Base-by-base conservation (phyloP, 768 basidiomycete species). In the Suillus occidentalis region DNA sequence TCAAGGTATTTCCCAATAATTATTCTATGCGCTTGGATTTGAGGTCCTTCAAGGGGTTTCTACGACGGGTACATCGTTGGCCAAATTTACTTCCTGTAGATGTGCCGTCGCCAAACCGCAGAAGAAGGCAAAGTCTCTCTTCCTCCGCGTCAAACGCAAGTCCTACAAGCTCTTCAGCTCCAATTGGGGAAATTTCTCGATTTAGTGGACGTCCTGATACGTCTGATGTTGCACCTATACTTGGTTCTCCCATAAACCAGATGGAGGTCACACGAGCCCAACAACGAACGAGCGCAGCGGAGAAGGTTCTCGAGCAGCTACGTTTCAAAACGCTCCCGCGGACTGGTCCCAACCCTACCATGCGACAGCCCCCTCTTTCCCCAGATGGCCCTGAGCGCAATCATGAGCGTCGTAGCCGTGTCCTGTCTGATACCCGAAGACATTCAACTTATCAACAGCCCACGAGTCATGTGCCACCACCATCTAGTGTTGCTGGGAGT, bases 41-140 rank as follows among this genome's bases (percentile, higher is more conserved):
- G 31, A 65, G 47, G 25, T 22, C 18, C 16, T 37, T 22, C 2
- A 66, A 92, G 89, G 97, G 96, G 0, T 99, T 99, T 74, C 82
- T 99, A 18, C 89, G 94, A 14, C 84, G 97, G 49, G 90, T 98
- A 0, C 94, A 97, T 73, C 88, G 95, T n/a, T 99, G 90, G 83
- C 97, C 97, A 0, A 79, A 96, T 52, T 84, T 92, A 59, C 77
- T 89, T 65, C 77, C 77, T 13, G 75, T 79, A 43, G 81, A 84
- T 40, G 71, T 61, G 65, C 72, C 63, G 61, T 65, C 63, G 20
- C 65, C 66, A 49, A 59, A 63, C 59, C 75, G 53, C 49, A 73
- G 70, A 63, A 75, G 73, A 34, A 67, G 70, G 67, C 76, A 65
- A 67, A 80, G 74, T 62, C 73, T 76, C 63, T 69, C 75, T 4